Evolutionary conservation across 208 protist genomes (phyloP).

Genomic region (Trypanosoma cruzi): DNA sequence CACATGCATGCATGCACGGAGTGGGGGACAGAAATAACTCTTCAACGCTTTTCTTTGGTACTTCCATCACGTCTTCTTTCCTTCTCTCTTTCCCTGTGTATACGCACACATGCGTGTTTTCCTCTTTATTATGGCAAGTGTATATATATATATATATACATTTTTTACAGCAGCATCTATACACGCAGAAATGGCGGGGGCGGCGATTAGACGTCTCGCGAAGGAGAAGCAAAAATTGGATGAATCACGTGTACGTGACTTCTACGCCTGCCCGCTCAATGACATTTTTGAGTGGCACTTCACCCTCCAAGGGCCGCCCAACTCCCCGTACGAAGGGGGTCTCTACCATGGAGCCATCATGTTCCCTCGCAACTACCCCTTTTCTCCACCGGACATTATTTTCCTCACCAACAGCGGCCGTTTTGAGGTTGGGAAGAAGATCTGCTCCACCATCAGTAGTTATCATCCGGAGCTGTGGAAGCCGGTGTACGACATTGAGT

Average conservation of each 20-base stretch:
- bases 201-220: slow-evolving; percentile 75
- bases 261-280: slow-evolving; percentile 61
- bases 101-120: no score
- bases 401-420: slow-evolving; percentile 91
- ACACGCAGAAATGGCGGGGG: slow-evolving; percentile 15
- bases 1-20: no score
- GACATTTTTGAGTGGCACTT: slow-evolving; percentile 99
- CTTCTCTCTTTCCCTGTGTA: no score
- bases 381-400: slow-evolving; percentile 84
- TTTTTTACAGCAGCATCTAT: no score
- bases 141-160: no score
- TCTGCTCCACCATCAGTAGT: slow-evolving; percentile 88
- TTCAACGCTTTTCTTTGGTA: no score
- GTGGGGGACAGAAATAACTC: no score
- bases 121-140: no score
- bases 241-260: slow-evolving; percentile 61
- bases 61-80: no score
- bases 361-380: slow-evolving; percentile 87
- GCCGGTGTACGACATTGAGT: slow-evolving; percentile 70
- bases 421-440: slow-evolving; percentile 77
- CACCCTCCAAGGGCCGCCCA: slow-evolving; percentile 92
- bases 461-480: slow-evolving; percentile 92
- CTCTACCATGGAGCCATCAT: slow-evolving; percentile 87
- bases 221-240: slow-evolving; percentile 59
- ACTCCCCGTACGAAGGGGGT: slow-evolving; percentile 64